Conservation (phyloP, 345 rosid species). For the Conringia planisiliqua region DNA sequence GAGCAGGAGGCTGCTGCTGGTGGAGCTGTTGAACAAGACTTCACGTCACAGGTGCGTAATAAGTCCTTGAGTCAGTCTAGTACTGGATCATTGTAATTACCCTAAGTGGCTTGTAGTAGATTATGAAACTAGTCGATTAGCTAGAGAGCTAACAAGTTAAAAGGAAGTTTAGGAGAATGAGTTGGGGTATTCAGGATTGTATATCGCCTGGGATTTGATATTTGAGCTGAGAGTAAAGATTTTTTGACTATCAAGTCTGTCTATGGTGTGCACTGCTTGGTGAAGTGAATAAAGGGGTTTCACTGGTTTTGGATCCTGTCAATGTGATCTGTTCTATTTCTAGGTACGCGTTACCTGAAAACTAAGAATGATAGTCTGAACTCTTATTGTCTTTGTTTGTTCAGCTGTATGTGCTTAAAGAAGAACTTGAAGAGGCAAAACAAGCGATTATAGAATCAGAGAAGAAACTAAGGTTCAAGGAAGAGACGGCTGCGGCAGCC, state of each 20-base stretch:
- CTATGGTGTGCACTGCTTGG: background rate
- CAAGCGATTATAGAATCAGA: constrained; percentile 68
- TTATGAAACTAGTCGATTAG: background rate
- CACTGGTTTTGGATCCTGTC: background rate
- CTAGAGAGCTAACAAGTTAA: background rate
- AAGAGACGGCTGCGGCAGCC: constrained; percentile 94
- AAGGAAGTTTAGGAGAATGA: background rate
- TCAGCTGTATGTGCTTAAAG: constrained; percentile 64
- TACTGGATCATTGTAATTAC: constrained; percentile 2
- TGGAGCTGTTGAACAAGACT: constrained; percentile 85
- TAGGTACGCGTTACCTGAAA: background rate
- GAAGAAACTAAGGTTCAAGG: constrained; percentile 90
- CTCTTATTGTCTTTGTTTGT: constrained; percentile 15
- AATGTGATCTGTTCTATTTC: background rate
- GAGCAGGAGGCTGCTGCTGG: constrained; percentile 99
- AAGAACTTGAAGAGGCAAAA: constrained; percentile 88
- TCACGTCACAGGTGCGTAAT: constrained; percentile 59
- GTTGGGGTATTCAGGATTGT: background rate
- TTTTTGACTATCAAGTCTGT: background rate
- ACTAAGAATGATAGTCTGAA: background rate
- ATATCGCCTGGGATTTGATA: background rate
- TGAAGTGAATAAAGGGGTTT: background rate
- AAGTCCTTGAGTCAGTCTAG: background rate
- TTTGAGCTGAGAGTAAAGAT: background rate
- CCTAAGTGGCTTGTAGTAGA: background rate